Percentiles rank a stretch among this genome's conserved stretches.
phyloP scores from a whole-genome alignment of 345 rosid genomes.

The Pugionium dolabratum region DNA sequence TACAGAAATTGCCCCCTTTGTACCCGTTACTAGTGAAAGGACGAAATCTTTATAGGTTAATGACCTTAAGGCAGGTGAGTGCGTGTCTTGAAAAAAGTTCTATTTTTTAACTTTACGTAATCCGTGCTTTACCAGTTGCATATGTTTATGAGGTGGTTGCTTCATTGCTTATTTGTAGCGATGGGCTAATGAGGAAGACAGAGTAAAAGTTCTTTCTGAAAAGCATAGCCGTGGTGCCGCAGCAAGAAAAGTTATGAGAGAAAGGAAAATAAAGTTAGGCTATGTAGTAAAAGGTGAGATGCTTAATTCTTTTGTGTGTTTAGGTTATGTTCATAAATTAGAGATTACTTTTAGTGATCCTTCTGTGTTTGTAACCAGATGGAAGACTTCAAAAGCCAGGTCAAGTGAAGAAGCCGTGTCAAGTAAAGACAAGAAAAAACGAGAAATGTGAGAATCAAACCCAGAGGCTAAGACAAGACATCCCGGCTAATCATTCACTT shows the following conservation, averaged over 20 bases:
- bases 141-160: constrained; percentile 16
- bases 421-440: constrained; percentile 35
- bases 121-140: constrained; percentile 12
- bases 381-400: constrained; percentile 44
- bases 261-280: constrained; percentile 35
- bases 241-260: constrained; percentile 54
- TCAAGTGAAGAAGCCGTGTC: constrained; percentile 37
- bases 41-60: constrained; percentile 61
- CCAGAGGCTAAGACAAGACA: constrained; percentile 15
- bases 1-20: constrained; percentile 52
- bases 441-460: constrained; percentile 32
- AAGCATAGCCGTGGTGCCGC: constrained; percentile 63
- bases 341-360: background rate
- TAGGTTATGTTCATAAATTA: constrained; percentile 11
- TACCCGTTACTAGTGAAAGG: constrained; percentile 69
- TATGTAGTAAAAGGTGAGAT: constrained; percentile 42
- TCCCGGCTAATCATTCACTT: constrained; percentile 28
- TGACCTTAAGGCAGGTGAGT: constrained; percentile 63
- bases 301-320: constrained; percentile 19
- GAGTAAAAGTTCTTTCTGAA: constrained; percentile 52
- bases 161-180: constrained; percentile 37
- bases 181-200: constrained; percentile 58
- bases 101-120: background rate
- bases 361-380: constrained; percentile 40
- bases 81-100: constrained; percentile 7